Percentiles rank a stretch among this genome's conserved stretches.
phyloP scores from a whole-genome alignment of 2,329 filamentous ascomycete species.

The Beauveria pseudobassiana region DNA sequence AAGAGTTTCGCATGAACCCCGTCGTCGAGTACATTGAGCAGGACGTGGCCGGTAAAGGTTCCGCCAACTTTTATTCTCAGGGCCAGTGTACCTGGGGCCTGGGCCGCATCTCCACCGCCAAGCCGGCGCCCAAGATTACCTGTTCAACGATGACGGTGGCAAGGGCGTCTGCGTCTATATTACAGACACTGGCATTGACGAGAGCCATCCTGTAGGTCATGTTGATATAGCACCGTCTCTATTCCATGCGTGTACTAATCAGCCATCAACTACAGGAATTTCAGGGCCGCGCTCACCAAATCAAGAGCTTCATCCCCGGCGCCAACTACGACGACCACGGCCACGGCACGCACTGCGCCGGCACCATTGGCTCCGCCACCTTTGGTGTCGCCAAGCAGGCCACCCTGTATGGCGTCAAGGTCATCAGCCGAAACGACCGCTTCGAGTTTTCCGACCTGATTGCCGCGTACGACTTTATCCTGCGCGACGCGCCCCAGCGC shows the following conservation, averaged over 20 bases:
- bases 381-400: conserved; percentile 28
- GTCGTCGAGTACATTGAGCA: conserved; percentile 11
- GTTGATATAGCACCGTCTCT: not conserved
- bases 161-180: conserved; percentile 30
- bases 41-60: not conserved
- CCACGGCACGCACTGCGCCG: conserved; percentile 25
- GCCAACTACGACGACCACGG: conserved; percentile 18
- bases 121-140: conserved; percentile 17
- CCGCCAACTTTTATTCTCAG: conserved; percentile 11
- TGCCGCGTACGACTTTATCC: conserved; percentile 28
- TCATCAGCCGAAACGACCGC: conserved; percentile 18
- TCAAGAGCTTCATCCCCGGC: not conserved
- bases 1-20: conserved; percentile 4
- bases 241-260: not conserved
- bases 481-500: conserved; percentile 24
- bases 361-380: conserved; percentile 13
- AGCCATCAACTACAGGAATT: conserved; percentile 11
- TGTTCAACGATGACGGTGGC: conserved; percentile 25
- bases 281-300: conserved; percentile 17
- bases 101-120: conserved; percentile 14
- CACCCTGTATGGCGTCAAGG: conserved; percentile 31
- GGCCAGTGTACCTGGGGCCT: conserved; percentile 20
- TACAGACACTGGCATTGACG: conserved; percentile 31
- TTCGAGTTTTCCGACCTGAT: conserved; percentile 9
- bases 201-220: conserved; percentile 10